Evolutionary conservation across 140 eudicot species (phyloP), one percentile per base, ranked within the genome.

Genomic region (Stevia rebaudiana): DNA sequence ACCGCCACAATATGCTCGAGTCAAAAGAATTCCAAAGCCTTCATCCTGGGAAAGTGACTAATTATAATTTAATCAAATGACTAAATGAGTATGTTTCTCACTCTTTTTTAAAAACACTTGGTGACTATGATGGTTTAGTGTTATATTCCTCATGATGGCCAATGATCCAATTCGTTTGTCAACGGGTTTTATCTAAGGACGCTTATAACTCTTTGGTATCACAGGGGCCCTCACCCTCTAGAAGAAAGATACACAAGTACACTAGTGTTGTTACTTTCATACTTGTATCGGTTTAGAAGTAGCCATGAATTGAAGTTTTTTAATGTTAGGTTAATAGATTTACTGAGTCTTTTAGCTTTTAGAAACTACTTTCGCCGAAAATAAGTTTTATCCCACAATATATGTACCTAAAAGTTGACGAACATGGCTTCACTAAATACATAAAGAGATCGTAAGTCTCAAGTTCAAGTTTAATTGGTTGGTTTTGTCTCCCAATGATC

Each of bases 21-120:
- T 71, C 70, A 71, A 63, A 63, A 36, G 70, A 50, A 71, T 50
- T 49, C 63, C 13, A 48, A 24, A 71, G 43, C 76, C 70, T 71
- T 61, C 56, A 62, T 61, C 70, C 70, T 71, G 62, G 70, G 76
- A 71, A 25, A 40, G 76, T 71, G 48, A 56, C 62, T 61, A 62
- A 3, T 50, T 24, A 71, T 71, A 71, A 16, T 61, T 39, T 50
- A 71, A 51, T 61, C 64, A 49, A 63, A 24, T 71, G 64, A 39
- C 51, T 71, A 49, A 63, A 24, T 71, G 64, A 39, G 50, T 71
- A 71, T 71, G 63, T 64, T 61, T 71, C 56, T 25, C 15, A 18
- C 22, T 11, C 5, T 15, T 70, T 61, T 62, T 61, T 52, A 50
- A 50, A 49, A 3, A 71, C 63, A 4, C n/a, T n/a, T 50, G 44